Evolutionary conservation across 2,329 filamentous ascomycete genomes (phyloP), one percentile per base, ranked within the genome.

Genomic region (Arthrobotrys sphaeroides): DNA sequence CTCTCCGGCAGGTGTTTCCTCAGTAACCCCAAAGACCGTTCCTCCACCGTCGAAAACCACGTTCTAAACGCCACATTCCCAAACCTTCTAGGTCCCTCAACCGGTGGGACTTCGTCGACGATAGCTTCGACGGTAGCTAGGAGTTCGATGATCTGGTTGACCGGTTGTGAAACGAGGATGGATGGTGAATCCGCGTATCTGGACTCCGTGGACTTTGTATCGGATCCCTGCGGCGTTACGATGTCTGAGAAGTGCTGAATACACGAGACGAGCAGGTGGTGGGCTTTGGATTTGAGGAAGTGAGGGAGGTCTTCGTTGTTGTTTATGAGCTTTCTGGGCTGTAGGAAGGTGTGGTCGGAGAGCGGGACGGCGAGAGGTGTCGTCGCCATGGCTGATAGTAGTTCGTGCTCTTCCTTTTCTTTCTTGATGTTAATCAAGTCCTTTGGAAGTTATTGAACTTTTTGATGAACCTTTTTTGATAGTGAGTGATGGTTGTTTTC

Each of bases 61-160:
- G 86, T 91, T 28, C 94, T 87, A 82, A 97, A 99, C 80, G 91
- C 94, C 49, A 92, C 85, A 81, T 99, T 99, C 33, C 95, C 95
- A 81, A 98, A 99, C 77, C 95, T 87, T 62, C 94, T 87, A 16
- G 94, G 94, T 12, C 94, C 94, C 5, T 89, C 88, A 79, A 96
- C 91, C 0, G 94, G 94, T 0, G 94, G 94, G 0, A 89, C 91
- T 80, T 94, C 89, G 13, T 90, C 88, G 59, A 97, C 88, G 57
- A 96, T 86, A 6, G 83, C 83, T 60, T 88, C 87, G 12, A 96
- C 84, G 55, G 85, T 87, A 4, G 85, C 83, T 13, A 98, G 83
- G 36, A 99, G 84, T 7, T 84, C 81, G 81, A 90, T 89, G 18
- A 98, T 84, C 7, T 85, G 86, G 59, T 84, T 84, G 18, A 97